Evolutionary conservation across 768 basidiomycete genomes (phyloP).

Genomic region (Butyriboletus loyo): DNA sequence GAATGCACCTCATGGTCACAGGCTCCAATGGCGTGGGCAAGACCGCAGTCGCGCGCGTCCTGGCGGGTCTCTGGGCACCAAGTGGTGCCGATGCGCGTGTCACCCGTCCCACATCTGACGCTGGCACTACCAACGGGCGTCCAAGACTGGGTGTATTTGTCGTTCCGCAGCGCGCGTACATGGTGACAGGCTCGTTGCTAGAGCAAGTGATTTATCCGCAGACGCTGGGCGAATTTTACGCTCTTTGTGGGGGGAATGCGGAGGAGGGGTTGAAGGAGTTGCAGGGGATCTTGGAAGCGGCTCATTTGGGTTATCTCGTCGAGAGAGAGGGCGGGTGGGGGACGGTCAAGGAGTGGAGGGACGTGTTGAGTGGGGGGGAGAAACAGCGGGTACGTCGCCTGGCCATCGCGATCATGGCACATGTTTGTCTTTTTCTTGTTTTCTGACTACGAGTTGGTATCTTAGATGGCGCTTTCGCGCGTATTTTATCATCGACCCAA

Average conservation of each 20-base stretch:
- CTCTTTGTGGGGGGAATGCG: conserved; percentile 49
- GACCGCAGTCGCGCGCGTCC: conserved; percentile 81
- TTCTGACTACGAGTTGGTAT: background rate
- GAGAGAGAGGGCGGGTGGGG: conserved; percentile 86
- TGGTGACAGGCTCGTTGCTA: conserved; percentile 81
- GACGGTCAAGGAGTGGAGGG: conserved; percentile 93
- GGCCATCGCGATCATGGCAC: background rate
- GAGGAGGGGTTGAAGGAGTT: conserved; percentile 62
- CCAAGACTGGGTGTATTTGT: conserved; percentile 59
- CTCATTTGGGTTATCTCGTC: conserved; percentile 82
- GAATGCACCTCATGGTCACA: conserved; percentile 91
- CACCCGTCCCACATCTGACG: conserved; percentile 25
- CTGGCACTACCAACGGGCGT: conserved; percentile 35
- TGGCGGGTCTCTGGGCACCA: conserved; percentile 87
- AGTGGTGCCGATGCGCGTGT: conserved; percentile 35
- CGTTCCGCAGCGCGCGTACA: conserved; percentile 91
- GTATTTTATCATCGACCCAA: conserved; percentile 85
- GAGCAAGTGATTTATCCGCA: conserved; percentile 96
- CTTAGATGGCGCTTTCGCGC: conserved; percentile 86
- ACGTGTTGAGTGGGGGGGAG: conserved; percentile 94
- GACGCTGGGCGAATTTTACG: conserved; percentile 57
- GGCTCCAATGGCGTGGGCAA: conserved; percentile 93
- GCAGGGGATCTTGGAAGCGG: conserved; percentile 73
- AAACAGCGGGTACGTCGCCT: conserved; percentile 69
- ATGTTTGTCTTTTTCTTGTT: background rate